phyloP scores from a whole-genome alignment of 257 asterid genomes.

The Voacanga thouarsii region DNA sequence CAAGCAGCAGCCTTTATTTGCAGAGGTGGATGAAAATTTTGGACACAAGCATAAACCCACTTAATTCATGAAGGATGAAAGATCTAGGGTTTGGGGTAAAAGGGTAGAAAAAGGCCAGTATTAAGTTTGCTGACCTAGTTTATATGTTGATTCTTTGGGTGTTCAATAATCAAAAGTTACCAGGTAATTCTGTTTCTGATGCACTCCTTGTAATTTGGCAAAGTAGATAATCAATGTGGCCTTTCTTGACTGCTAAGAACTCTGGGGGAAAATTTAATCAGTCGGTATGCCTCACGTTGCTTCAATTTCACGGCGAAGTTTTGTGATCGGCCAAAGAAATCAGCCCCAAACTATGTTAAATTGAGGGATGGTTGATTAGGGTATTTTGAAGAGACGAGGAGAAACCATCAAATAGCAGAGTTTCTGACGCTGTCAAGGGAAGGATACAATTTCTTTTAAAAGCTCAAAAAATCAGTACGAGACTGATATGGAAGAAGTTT shows the following conservation, averaged over 20 bases:
- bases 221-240: background rate
- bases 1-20: background rate
- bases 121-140: background rate
- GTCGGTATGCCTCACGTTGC: background rate
- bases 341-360: background rate
- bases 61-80: background rate
- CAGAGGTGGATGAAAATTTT: background rate
- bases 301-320: background rate
- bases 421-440: background rate
- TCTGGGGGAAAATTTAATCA: background rate
- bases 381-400: background rate
- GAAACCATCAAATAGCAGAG: background rate
- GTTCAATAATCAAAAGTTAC: background rate
- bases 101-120: background rate
- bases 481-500: background rate
- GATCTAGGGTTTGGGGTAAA: background rate
- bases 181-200: background rate
- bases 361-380: background rate
- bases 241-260: background rate
- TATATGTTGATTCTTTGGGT: background rate
- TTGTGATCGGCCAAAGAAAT: background rate
- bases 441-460: background rate
- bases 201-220: background rate
- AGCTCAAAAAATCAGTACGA: background rate
- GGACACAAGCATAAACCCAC: background rate